Base-by-base conservation (phyloP, 2,329 filamentous ascomycete species). In the Penicillium sp. region DNA sequence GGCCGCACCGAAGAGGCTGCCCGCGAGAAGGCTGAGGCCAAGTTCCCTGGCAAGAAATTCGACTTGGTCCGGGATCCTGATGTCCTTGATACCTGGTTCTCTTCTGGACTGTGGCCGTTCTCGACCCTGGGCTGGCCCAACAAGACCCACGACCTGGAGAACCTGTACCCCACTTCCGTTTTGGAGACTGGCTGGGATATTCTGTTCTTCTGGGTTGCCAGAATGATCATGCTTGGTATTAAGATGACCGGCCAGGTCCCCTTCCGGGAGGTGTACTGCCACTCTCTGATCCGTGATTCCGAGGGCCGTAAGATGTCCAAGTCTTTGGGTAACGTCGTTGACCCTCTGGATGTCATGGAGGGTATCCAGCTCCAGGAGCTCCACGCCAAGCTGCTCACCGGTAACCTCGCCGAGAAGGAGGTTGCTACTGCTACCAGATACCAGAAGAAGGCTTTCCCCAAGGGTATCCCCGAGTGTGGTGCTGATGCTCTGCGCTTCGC, bases 221-320 rank as follows among this genome's bases (percentile, higher is more conserved):
- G 91, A 59, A 97, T 97, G 93, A 88, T 96, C 64, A 93, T 96
- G 81, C 81, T 97, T 34, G 85, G 87, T 56, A 73, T 96, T 52
- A 95, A 95, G 75, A 75, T 97, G 69, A 96, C 90, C 19, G 90
- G 89, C 53, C 80, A 95, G 66, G 79, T 96, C 22, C 91, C 91
- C 0, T 97, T 97, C 75, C 85, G 78, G 48, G 91, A 97, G 72
- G 91, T 97, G 15, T 97, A 94, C 77, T 96, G 90, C 68, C 91
- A 97, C 71, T 88, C 85, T 44, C 77, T 97, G 31, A 87, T 97
- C 57, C 85, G 91, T 65, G 91, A 97, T 66, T 90, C 86, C 0
- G 90, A 97, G 59, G 91, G 91, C 45, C 79, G 91, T 54, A 97
- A 97, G 74, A 97, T 97, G 91, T 93, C 87, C 55, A 97, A 97